Evolutionary conservation across 2,329 filamentous ascomycete genomes (phyloP), one percentile per base, ranked within the genome.

Genomic region (Talaromyces sp.): DNA sequence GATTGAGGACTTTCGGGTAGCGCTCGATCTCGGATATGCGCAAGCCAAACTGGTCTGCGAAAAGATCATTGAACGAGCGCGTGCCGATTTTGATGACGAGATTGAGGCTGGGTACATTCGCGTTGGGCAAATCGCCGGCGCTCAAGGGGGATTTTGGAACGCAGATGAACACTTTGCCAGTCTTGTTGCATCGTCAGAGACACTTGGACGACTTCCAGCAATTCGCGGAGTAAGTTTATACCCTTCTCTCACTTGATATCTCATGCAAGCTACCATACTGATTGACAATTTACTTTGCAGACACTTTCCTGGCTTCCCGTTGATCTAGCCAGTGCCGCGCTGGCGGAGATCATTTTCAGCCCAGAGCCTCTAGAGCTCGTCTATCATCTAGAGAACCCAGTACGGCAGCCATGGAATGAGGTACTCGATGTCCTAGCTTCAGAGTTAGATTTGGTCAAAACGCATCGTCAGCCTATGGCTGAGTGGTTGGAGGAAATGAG

Each of bases 321-420:
- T 8, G 74, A 85, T 64, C 71, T 72, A 35, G 72, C 77, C 3
- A 79, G 79, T 0, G 70, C 61, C 9, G 70, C 72, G 0, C 50
- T 77, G 3, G 66, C 50, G 3, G 79, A 82, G 5, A 66, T 82
- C 1, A 54, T 78, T 1, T 37, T 74, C 1, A 33, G 47, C 2
- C 65, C 71, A 1, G 35, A 45, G 2, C 65, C 58, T 0, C 66
- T 72, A 0, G 72, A 77, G 43, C 70, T 73, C 1, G 70, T 82
- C 33, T 82, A 82, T 65, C 80, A 82, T 67, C 74, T 83, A 50
- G 80, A 82, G 7, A 81, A 82, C 64, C 79, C 80, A 0, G 70
- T 77, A 2, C 63, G 79, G 0, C 80, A 82, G 65, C 65, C 73
- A 0, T 82, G 80, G 80, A 63, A 63, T 3, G 69, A 76, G 0